Evolutionary conservation across 2,329 filamentous ascomycete species (phyloP).

Genomic region (Pseudogymnoascus sp.): DNA sequence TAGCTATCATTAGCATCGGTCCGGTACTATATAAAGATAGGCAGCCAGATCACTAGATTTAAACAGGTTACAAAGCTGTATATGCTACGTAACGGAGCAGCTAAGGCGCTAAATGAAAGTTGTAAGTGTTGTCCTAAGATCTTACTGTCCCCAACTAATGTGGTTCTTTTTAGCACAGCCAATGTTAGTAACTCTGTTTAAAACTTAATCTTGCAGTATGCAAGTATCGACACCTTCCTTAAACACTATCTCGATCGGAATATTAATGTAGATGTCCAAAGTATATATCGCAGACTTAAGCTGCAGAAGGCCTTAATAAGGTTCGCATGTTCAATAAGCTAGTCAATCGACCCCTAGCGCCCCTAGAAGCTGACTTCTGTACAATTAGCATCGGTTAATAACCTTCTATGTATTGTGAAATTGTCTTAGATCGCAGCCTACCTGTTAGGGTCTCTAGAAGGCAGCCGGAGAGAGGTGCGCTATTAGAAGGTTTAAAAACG

Average conservation of each 20-base stretch:
- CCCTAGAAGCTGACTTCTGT: slow-evolving; percentile 7
- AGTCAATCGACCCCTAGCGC: slow-evolving; percentile 9
- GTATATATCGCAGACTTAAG: not conserved
- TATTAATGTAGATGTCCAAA: not conserved
- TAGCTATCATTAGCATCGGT: slow-evolving; percentile 22
- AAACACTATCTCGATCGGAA: slow-evolving; percentile 1
- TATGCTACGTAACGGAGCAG: slow-evolving; percentile 28
- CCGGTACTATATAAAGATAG: slow-evolving; percentile 24
- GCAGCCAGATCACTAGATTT: slow-evolving; percentile 30
- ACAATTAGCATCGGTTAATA: slow-evolving; percentile 11
- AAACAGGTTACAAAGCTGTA: slow-evolving; percentile 29
- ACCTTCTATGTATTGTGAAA: not conserved
- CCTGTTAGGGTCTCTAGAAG: not conserved
- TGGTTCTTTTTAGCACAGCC: not conserved
- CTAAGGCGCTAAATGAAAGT: slow-evolving; percentile 34
- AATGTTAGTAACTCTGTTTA: slow-evolving; percentile 6
- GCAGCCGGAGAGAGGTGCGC: not conserved
- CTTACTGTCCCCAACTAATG: not conserved
- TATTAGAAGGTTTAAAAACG: not conserved
- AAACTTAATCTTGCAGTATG: slow-evolving; percentile 10
- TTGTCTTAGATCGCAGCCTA: not conserved
- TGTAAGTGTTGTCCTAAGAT: slow-evolving; percentile 22
- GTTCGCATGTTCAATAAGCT: slow-evolving; percentile 9
- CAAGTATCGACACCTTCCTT: slow-evolving; percentile 9
- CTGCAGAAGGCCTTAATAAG: slow-evolving; percentile 9